These are phyloP conservation scores for Coleophoma cylindrospora DNA, from an alignment of 2,329 filamentous ascomycete species.

Conservation along the genomic window DNA sequence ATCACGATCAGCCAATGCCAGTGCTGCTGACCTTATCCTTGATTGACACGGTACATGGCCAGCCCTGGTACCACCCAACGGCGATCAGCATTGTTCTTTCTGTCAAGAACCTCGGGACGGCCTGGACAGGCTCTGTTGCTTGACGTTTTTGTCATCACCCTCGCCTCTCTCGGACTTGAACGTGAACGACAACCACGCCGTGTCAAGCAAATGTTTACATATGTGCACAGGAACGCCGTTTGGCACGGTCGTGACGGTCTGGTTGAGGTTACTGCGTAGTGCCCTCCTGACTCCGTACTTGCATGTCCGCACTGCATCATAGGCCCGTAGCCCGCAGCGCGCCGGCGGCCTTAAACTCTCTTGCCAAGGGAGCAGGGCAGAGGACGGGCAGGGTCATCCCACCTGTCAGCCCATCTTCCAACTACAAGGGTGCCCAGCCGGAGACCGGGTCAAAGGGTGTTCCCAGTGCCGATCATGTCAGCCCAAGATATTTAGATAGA, in stretches of 20 bases:
- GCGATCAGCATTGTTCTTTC: not conserved
- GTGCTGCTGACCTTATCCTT: not conserved
- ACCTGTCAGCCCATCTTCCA: not conserved
- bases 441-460: not conserved
- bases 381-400: not conserved
- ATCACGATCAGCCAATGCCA: not conserved
- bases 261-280: not conserved
- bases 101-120: not conserved
- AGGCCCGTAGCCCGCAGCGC: not conserved
- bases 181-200: not conserved
- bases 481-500: too few relatives aligned
- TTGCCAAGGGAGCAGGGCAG: not conserved
- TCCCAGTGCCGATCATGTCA: slow-evolving; percentile 1
- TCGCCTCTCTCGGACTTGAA: too few relatives aligned
- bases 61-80: not conserved
- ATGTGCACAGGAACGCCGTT: not conserved
- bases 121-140: not conserved
- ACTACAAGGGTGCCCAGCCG: not conserved
- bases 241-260: not conserved
- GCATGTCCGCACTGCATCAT: not conserved
- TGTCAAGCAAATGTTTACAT: not conserved
- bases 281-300: not conserved
- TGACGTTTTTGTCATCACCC: not conserved
- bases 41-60: not conserved
- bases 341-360: not conserved